phyloP scores from a whole-genome alignment of 225 moss, liverwort and hornwort genomes.

The Lunularia cruciata region DNA sequence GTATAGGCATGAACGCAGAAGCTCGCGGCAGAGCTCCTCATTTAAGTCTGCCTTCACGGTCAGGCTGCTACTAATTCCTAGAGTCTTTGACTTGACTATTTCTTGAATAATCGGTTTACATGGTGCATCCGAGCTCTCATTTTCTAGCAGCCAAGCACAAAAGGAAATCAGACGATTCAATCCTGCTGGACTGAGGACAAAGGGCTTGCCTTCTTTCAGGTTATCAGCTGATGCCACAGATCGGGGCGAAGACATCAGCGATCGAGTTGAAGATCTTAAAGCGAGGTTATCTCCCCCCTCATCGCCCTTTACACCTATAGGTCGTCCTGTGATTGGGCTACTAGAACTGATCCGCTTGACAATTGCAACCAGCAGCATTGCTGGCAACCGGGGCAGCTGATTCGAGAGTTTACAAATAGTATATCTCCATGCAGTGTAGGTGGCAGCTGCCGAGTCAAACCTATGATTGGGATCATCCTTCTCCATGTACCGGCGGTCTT shows the following conservation, averaged over 20 bases:
- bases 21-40: slow-evolving; percentile 35
- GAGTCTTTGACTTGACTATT: neutral
- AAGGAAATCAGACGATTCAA: slow-evolving; percentile 27
- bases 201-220: neutral
- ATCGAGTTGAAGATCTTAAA: neutral
- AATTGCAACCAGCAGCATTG: slow-evolving; percentile 40
- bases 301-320: neutral
- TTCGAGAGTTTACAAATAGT: slow-evolving; percentile 34
- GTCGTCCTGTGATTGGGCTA: neutral
- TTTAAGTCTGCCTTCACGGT: slow-evolving; percentile 26
- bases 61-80: slow-evolving; percentile 24
- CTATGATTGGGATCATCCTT: neutral
- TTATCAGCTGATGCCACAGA: neutral
- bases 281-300: neutral
- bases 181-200: neutral
- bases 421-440: slow-evolving; percentile 36
- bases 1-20: slow-evolving; percentile 30
- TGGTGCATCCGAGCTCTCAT: neutral
- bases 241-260: neutral
- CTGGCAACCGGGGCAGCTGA: slow-evolving; percentile 41
- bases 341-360: slow-evolving; percentile 22
- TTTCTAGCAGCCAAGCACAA: slow-evolving; percentile 45
- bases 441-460: slow-evolving; percentile 12
- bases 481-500: neutral
- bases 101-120: neutral